Conservation (phyloP, 2,329 filamentous ascomycete genomes). For the Tolypocladium inflatum region DNA sequence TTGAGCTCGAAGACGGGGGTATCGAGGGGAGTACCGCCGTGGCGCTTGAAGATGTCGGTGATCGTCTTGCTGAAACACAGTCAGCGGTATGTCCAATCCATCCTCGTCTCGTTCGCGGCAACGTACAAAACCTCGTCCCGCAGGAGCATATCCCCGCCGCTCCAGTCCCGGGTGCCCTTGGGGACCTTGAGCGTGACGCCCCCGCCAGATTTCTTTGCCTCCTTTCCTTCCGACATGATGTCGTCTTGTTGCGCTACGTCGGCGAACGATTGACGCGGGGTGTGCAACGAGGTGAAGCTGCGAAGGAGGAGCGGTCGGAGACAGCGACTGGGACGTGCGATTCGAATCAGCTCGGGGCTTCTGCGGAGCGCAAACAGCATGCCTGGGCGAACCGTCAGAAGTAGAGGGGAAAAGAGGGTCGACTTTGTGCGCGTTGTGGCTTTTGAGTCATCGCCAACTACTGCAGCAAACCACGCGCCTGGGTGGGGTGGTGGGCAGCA, state of each 20-base stretch:
- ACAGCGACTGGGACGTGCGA: neutral
- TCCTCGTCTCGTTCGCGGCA: too few relatives aligned
- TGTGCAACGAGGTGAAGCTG: neutral
- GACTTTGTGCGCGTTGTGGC: conserved; percentile 5
- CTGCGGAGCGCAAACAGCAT: conserved; percentile 9
- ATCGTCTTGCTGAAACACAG: conserved; percentile 42
- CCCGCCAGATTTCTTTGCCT: conserved; percentile 36
- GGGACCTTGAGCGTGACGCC: conserved; percentile 60
- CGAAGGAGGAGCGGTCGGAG: conserved; percentile 2
- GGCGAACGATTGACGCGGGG: neutral
- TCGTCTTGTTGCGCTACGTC: neutral
- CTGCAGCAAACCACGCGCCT: conserved; percentile 5
- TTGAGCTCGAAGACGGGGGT: conserved; percentile 79
- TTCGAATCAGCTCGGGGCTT: neutral
- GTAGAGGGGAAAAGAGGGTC: conserved; percentile 3
- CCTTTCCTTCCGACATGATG: conserved; percentile 32
- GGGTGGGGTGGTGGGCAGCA: conserved; percentile 3
- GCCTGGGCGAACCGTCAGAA: conserved; percentile 4
- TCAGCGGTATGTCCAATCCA: neutral
- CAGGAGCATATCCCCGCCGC: conserved; percentile 68
- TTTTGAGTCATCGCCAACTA: conserved; percentile 5
- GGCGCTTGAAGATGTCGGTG: conserved; percentile 71
- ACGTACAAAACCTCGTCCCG: conserved; percentile 63
- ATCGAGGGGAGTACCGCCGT: conserved; percentile 71
- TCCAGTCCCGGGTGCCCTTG: conserved; percentile 86